Evolutionary conservation across 2,329 filamentous ascomycete species (phyloP).

Genomic region (Verticillium klebahnii): DNA sequence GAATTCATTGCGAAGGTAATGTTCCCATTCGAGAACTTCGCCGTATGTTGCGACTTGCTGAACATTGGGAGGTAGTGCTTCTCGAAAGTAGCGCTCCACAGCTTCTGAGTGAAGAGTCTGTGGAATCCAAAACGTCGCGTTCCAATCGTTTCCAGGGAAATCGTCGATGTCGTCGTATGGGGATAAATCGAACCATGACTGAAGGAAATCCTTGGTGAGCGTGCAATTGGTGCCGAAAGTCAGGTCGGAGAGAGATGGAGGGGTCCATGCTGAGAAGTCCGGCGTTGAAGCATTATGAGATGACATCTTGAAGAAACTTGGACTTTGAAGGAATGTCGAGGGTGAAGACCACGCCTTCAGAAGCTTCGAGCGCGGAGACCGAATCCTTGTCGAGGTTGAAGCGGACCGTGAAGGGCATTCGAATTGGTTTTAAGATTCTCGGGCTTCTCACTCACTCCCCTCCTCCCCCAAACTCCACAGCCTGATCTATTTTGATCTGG

Average conservation of each 20-base stretch:
- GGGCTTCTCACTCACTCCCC: too few species aligned
- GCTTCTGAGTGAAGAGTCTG: neutral
- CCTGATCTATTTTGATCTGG: neutral
- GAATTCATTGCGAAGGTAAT: neutral
- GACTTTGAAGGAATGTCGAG: neutral
- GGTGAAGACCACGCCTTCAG: neutral
- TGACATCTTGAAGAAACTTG: neutral
- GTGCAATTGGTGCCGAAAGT: neutral
- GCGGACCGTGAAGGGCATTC: too few species aligned
- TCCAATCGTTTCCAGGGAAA: neutral
- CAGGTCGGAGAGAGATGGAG: neutral
- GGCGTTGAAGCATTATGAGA: neutral
- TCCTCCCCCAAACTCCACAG: neutral
- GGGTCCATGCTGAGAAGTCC: neutral
- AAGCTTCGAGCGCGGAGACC: neutral
- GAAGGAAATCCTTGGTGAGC: neutral
- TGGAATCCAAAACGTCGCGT: neutral
- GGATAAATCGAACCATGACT: conserved; percentile 1
- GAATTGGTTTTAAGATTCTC: too few species aligned
- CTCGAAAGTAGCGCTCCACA: neutral
- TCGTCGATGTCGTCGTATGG: neutral
- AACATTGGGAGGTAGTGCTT: neutral
- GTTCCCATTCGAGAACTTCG: neutral
- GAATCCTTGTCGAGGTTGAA: too few species aligned
- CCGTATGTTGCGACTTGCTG: neutral